Base-by-base conservation (phyloP, 768 basidiomycete genomes). In the Termitomyces eurrhizus region DNA sequence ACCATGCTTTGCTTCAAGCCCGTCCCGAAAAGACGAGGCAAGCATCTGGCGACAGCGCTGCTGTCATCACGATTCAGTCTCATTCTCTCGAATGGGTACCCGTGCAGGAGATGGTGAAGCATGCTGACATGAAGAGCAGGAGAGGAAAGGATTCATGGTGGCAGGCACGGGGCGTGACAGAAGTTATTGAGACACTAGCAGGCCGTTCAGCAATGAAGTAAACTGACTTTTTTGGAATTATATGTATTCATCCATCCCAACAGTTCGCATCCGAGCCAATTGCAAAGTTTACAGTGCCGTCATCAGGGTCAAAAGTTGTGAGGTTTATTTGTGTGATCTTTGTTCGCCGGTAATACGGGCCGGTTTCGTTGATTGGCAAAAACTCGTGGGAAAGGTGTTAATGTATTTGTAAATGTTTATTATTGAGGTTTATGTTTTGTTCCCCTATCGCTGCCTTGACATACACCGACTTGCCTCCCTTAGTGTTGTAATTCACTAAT, bases 101-200 rank as follows among this genome's bases (percentile, higher is more conserved):
- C 0, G 91, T 95, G 62, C 79, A 82, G 62, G 92, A 92, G 66
- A 92, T 98, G 84, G 77, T 90, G 57, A 77, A 78, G 61, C 88
- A 93, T 52, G 92, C 96, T 26, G 95, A 99, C 74, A 92, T 96
- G 89, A 86, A 83, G 78, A 86, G 94, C 71, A 80, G 96, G 61
- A 74, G 94, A 61, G 95, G 93, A 0, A 90, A 85, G 70, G 73
- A 77, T 32, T 74, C 78, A 55, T 94, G 93, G 92, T 98, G 95
- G 95, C 74, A 73, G 18, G 52, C 52, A 3, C 35, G 24, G 24
- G 80, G 75, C 13, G 74, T 88, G 56, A 88, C 85, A 70, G 78
- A 80, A 21, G 73, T 97, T 58, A 87, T 85, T 11, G 93, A 96
- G 74, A 79, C 82, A 46, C 75, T 98, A 65, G 87, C 81, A 13